phyloP scores from a whole-genome alignment of 2,329 filamentous ascomycete species.

The Corinectria fuckeliana region DNA sequence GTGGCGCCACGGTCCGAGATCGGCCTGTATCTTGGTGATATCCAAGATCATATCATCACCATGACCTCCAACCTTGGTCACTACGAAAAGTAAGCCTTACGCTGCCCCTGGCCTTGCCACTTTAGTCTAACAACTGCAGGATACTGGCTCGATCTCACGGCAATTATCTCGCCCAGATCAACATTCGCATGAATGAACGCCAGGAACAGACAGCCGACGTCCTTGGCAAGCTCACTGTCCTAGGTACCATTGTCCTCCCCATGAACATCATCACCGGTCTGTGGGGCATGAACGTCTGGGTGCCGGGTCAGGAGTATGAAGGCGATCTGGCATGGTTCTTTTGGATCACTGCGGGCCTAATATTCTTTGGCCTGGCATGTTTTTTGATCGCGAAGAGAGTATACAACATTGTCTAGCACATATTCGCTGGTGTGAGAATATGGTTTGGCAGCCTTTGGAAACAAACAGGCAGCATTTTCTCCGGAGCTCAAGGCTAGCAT shows the following conservation, averaged over 20 bases:
- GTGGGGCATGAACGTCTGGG: slow-evolving; percentile 99
- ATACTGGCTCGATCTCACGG: slow-evolving; percentile 89
- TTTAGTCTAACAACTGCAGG: slow-evolving; percentile 51
- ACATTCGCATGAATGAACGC: slow-evolving; percentile 97
- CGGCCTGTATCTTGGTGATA: slow-evolving; percentile 96
- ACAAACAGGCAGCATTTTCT: neutral
- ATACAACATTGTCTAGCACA: slow-evolving; percentile 73
- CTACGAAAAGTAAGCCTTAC: slow-evolving; percentile 85
- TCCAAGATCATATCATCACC: slow-evolving; percentile 98
- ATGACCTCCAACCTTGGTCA: slow-evolving; percentile 97
- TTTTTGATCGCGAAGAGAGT: slow-evolving; percentile 84
- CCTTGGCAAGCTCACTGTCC: slow-evolving; percentile 89
- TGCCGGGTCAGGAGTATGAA: slow-evolving; percentile 88
- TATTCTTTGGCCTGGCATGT: slow-evolving; percentile 80
- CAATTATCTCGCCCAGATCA: slow-evolving; percentile 99
- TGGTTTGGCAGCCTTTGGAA: neutral
- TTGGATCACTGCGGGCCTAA: slow-evolving; percentile 74
- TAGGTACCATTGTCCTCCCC: slow-evolving; percentile 95
- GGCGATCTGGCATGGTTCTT: slow-evolving; percentile 78
- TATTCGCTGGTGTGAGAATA: neutral
- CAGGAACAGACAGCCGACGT: slow-evolving; percentile 96
- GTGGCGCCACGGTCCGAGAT: slow-evolving; percentile 95
- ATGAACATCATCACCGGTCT: slow-evolving; percentile 99
- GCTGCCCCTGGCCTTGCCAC: neutral
- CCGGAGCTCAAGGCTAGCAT: neutral